A percentile compares a stretch with the other conserved stretches of the same genome.
These are phyloP conservation scores for Colletotrichum euphorbiae DNA, from an alignment of 2,329 filamentous ascomycete genomes.

Conservation along the genomic window DNA sequence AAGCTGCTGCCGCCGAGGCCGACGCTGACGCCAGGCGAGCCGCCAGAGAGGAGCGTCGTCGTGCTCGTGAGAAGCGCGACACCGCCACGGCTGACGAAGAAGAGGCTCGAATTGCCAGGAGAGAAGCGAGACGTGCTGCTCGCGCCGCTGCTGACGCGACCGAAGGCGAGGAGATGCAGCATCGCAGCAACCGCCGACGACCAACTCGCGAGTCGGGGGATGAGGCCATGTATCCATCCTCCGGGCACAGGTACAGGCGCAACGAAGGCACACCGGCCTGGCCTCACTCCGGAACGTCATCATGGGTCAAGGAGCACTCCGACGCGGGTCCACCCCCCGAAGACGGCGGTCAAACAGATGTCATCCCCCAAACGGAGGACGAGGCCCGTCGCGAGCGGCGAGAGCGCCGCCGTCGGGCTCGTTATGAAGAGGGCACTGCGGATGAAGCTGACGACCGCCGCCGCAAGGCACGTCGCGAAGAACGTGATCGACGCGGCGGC, in stretches of 20 bases:
- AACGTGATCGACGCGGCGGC: constrained; percentile 49
- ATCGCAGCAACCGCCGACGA: constrained; percentile 55
- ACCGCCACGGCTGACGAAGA: constrained; percentile 62
- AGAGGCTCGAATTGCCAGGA: constrained; percentile 64
- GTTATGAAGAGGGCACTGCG: constrained; percentile 55
- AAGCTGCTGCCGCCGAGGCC: constrained; percentile 58
- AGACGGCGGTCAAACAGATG: constrained; percentile 49
- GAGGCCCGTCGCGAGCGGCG: constrained; percentile 63
- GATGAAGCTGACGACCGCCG: constrained; percentile 58
- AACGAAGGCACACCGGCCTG: constrained; percentile 56
- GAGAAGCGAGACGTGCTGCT: constrained; percentile 62
- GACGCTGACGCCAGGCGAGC: constrained; percentile 62
- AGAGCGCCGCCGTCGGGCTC: constrained; percentile 58
- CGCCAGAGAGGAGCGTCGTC: constrained; percentile 61
- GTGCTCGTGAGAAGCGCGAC: constrained; percentile 52
- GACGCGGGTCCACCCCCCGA: constrained; percentile 70
- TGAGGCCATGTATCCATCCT: constrained; percentile 56
- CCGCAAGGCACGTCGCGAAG: constrained; percentile 58
- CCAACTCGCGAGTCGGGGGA: constrained; percentile 56
- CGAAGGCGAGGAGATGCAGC: constrained; percentile 52
- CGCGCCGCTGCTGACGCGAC: constrained; percentile 47
- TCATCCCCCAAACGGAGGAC: constrained; percentile 55
- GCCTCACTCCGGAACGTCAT: constrained; percentile 73
- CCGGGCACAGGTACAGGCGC: constrained; percentile 47
- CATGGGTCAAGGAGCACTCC: constrained; percentile 74